Evolutionary conservation across 2,329 filamentous ascomycete species (phyloP).

Genomic region (Periconia sp.): DNA sequence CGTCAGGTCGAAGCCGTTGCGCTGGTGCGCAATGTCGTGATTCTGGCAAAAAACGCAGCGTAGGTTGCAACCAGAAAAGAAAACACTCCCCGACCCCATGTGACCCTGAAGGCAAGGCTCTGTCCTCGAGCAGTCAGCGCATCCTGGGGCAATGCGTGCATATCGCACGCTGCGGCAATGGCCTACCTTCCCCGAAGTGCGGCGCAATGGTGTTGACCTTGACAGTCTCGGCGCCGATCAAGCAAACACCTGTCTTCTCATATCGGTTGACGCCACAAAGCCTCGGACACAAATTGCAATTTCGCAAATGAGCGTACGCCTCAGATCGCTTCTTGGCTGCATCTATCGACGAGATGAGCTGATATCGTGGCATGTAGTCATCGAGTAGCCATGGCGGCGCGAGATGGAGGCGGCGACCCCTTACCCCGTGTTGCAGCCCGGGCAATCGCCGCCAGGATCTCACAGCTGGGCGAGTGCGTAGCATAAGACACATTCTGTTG

Average conservation of each 20-base stretch:
- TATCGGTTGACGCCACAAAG: slow-evolving; percentile 82
- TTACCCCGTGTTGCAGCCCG: not conserved
- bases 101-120: slow-evolving; percentile 85
- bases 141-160: too few species aligned
- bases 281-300: slow-evolving; percentile 83
- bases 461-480: slow-evolving; percentile 18
- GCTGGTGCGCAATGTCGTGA: slow-evolving; percentile 80
- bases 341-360: slow-evolving; percentile 70
- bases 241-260: slow-evolving; percentile 76
- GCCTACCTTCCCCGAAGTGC: slow-evolving; percentile 67
- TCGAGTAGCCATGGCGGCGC: slow-evolving; percentile 73
- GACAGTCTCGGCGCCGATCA: slow-evolving; percentile 74
- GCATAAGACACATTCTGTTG: slow-evolving; percentile 19
- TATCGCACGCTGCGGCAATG: slow-evolving; percentile 5
- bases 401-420: slow-evolving; percentile 53
- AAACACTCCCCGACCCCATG: slow-evolving; percentile 79
- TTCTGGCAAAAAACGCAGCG: slow-evolving; percentile 70
- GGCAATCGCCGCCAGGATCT: slow-evolving; percentile 1
- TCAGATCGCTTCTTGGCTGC: slow-evolving; percentile 74
- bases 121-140: too few species aligned
- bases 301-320: slow-evolving; percentile 75
- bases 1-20: slow-evolving; percentile 79
- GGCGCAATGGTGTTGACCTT: slow-evolving; percentile 88
- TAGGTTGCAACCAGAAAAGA: slow-evolving; percentile 79
- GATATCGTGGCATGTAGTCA: slow-evolving; percentile 75